Evolutionary conservation across 1,284 basidiomycete genomes (phyloP), one percentile per base, ranked within the genome.

Genomic region (Apiotrichum akiyoshidainum): DNA sequence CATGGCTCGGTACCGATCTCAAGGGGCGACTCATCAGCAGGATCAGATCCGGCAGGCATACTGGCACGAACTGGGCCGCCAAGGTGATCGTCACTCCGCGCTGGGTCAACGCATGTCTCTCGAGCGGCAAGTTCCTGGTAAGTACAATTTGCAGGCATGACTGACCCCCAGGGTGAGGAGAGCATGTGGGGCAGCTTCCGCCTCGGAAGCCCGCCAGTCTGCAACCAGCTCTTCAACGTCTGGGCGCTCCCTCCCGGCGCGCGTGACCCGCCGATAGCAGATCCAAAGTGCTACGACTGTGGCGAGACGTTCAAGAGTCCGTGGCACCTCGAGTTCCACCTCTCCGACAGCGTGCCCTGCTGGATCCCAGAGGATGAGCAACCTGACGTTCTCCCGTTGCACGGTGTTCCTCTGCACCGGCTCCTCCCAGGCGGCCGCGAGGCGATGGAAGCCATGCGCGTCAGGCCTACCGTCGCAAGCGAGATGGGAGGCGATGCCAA

Each of bases 151-250:
- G n/a, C n/a, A n/a, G n/a, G n/a, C n/a, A n/a, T n/a, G n/a, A 33
- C 46, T 57, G 46, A 14, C 2, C 13, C 17, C n/a, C 35, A 57
- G 61, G 68, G 69, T 5, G 61, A 64, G 31, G 56, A 51, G 2
- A 59, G 68, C 49, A 44, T 60, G 7, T 71, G 69, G 68, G 61
- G 54, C 47, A 64, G 65, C 46, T 35, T 10, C n/a, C 46, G 46
- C 12, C 33, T 35, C 9, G 46, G 33, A 7, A 19, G 33, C 0
- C 46, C 46, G 16, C 46, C 46, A 33, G 33, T 13, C 17, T 31
- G 35, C 46, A 13, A 34, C 33, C 46, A 48, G n/a, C 46, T 48
- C 17, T 48, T 48, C 46, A 48, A 48, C 33, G 33, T 48, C 7
- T 48, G 46, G 46, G 46, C 33, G 17, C 4, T 48, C 12, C 33